Percentiles rank a stretch among this genome's conserved stretches.
phyloP scores from a whole-genome alignment of 129 eudicot genomes.

The Erigeron canadensis region DNA sequence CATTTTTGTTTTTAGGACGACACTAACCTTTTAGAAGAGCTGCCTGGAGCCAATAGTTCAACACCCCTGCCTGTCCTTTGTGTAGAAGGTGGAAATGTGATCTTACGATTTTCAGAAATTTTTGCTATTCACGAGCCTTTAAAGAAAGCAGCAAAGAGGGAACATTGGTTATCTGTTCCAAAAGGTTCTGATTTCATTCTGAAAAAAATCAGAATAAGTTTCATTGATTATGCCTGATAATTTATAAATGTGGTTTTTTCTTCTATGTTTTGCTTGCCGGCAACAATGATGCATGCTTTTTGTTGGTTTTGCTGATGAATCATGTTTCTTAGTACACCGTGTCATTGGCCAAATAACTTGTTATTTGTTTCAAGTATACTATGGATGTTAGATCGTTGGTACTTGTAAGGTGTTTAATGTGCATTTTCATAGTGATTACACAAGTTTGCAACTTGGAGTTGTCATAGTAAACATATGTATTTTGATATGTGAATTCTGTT shows the following conservation, averaged over 20 bases:
- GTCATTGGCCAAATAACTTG: neutral
- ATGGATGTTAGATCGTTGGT: neutral
- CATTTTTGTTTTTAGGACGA: constrained; percentile 52
- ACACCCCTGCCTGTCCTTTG: constrained; percentile 79
- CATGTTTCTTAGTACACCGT: constrained; percentile 21
- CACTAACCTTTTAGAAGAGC: constrained; percentile 38
- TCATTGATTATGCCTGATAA: neutral
- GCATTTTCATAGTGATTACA: too few relatives aligned
- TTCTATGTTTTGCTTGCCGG: neutral
- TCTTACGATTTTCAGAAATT: constrained; percentile 85
- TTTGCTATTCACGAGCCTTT: constrained; percentile 77
- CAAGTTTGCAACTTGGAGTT: too few relatives aligned
- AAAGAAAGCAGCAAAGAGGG: constrained; percentile 67
- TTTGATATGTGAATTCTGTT: too few relatives aligned
- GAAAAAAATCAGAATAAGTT: too few relatives aligned
- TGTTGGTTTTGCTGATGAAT: neutral
- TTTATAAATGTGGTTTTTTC: neutral
- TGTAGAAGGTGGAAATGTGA: constrained; percentile 73
- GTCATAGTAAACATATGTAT: too few relatives aligned
- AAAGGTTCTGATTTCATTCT: constrained; percentile 51
- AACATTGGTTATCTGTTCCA: constrained; percentile 53
- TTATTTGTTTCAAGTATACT: neutral
- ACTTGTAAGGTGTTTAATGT: neutral
- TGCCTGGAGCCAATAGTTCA: constrained; percentile 37
- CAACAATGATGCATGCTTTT: neutral